A percentile compares a stretch with the other conserved stretches of the same genome.
Conservation (phyloP, 306 rosid species). For the Medicago lupulina region DNA sequence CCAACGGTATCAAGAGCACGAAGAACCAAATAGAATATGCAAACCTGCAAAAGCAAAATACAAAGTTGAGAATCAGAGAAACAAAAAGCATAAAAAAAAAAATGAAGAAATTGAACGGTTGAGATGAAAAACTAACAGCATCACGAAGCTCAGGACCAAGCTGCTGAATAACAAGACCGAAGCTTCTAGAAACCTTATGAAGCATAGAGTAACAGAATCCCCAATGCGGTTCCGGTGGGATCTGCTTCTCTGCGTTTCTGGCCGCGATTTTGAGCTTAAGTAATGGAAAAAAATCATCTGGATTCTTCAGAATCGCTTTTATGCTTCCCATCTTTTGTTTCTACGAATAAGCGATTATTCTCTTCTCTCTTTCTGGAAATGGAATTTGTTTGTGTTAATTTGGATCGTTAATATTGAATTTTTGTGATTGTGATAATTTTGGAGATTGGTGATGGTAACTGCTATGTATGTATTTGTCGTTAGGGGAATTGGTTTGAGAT, state of each 20-base stretch:
- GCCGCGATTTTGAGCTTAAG: constrained; percentile 82
- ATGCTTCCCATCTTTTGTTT: constrained; percentile 66
- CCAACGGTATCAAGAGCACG: constrained; percentile 99
- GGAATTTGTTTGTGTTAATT: background rate
- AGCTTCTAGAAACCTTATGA: constrained; percentile 92
- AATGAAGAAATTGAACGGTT: background rate
- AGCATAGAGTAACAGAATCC: constrained; percentile 85
- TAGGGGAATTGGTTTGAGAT: background rate
- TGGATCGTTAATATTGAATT: background rate
- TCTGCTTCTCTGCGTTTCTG: constrained; percentile 86
- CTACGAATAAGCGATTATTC: background rate
- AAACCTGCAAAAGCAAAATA: constrained; percentile 68
- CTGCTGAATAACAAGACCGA: constrained; percentile 93
- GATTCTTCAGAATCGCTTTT: constrained; percentile 73
- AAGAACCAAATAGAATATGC: constrained; percentile 89
- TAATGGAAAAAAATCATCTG: constrained; percentile 84
- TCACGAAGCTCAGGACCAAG: constrained; percentile 81
- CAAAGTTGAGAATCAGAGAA: background rate
- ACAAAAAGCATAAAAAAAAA: background rate
- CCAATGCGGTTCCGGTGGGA: constrained; percentile 94
- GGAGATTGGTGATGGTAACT: constrained; percentile 1
- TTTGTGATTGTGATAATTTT: background rate
- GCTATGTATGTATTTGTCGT: background rate
- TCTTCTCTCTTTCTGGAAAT: background rate
- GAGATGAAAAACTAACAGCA: constrained; percentile 64